Base-by-base conservation (phyloP, 768 basidiomycete genomes). In the Tulasnella sp. region DNA sequence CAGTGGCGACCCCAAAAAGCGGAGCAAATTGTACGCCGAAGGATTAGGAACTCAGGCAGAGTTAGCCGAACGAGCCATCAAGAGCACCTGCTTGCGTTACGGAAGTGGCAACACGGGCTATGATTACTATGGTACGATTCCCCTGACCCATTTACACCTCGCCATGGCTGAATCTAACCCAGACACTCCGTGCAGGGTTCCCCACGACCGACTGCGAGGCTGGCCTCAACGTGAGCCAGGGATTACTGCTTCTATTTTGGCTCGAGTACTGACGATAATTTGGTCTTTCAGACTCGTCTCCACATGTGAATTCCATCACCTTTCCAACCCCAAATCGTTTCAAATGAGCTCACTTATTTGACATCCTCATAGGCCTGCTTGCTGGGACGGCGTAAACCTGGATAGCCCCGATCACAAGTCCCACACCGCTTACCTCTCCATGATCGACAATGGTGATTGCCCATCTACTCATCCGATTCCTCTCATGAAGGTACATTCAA, bases 161-260 rank as follows among this genome's bases (percentile, higher is more conserved):
- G 24, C 58, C 18, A 9, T 1, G 3, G 9, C n/a, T n/a, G 6
- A 16, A 62, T 5, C 21, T 81, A 83, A 16, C 62, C 80, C 84
- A 84, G 21, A 86, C 85, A 76, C 83, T 85, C 75, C 84, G 83
- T 83, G n/a, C 76, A 77, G 87, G 87, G 6, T 88, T 88, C 82
- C 87, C 87, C 1, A 85, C 83, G 36, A 88, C 87, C 2, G 85
- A 88, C 79, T 88, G 87, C 78, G 87, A 87, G 79, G 84, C 86
- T 58, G 82, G 87, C 1, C 83, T 87, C 34, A 87, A 87, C 52
- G 85, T 85, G 58, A 86, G 87, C 36, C 74, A 56, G 9, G 24
- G 34, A 7, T 75, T 58, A 24, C 46, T 34, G 31, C 79, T 56
- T 36, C 39, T 24, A 27, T 31, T 58, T 75, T 16, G 16, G 39